A percentile compares a stretch with the other conserved stretches of the same genome.
phyloP scores from a whole-genome alignment of 192 early-diverging fungal genomes.

The Coemansia sp. region DNA sequence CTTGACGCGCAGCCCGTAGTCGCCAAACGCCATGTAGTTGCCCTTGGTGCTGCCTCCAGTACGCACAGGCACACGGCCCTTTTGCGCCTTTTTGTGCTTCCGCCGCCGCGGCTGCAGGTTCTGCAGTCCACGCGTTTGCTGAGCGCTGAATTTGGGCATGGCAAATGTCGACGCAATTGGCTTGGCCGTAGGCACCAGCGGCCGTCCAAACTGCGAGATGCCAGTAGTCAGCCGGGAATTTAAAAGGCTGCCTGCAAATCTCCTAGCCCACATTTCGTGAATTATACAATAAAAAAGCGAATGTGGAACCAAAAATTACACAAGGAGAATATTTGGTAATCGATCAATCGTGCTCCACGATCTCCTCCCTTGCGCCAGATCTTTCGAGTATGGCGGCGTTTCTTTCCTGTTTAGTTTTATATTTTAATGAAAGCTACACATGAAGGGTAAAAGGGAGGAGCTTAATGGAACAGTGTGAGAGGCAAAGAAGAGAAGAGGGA shows the following conservation, averaged over 20 bases:
- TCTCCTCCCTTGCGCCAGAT: not conserved
- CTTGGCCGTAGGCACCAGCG: not conserved
- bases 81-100: constrained; percentile 84
- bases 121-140: constrained; percentile 56
- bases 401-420: not conserved
- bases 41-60: constrained; percentile 83
- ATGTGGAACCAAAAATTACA: no score
- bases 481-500: constrained; percentile 1
- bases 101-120: constrained; percentile 76
- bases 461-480: constrained; percentile 2
- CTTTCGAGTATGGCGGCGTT: not conserved
- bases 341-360: not conserved
- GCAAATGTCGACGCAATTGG: not conserved
- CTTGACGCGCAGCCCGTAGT: constrained; percentile 88
- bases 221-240: constrained; percentile 12
- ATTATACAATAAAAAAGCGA: constrained; percentile 1
- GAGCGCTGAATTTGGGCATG: not conserved
- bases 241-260: constrained; percentile 27
- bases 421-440: not conserved
- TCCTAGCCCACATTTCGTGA: constrained; percentile 40
- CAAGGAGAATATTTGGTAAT: no score
- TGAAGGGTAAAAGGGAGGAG: not conserved
- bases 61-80: constrained; percentile 80
- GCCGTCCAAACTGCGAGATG: not conserved
- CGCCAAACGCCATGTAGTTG: constrained; percentile 82